These are phyloP conservation scores for Penicillium egyptiacum DNA, from an alignment of 495 filamentous ascomycete genomes.

Conservation along the genomic window DNA sequence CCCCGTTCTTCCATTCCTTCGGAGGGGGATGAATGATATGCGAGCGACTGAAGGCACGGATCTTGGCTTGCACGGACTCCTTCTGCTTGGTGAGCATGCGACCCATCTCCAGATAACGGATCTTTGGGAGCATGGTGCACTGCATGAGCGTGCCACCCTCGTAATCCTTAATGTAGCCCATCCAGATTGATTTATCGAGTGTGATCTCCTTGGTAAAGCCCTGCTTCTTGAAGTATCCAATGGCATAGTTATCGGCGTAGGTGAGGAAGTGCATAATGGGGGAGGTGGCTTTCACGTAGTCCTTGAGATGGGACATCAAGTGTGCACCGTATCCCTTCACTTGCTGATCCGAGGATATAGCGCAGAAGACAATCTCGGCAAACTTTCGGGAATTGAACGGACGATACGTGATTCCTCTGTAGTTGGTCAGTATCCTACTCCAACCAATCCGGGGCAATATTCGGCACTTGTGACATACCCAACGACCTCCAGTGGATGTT, in stretches of 20 bases:
- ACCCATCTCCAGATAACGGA: constrained; percentile 90
- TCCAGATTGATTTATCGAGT: constrained; percentile 86
- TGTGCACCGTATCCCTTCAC: constrained; percentile 98
- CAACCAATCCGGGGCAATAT: background rate
- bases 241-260: constrained; percentile 98
- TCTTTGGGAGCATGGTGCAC: constrained; percentile 92
- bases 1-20: constrained; percentile 75
- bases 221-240: constrained; percentile 99
- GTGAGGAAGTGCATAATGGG: constrained; percentile 98
- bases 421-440: constrained; percentile 19
- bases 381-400: constrained; percentile 92
- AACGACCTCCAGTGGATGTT: constrained; percentile 91
- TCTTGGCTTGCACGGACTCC: constrained; percentile 89
- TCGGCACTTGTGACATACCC: constrained; percentile 48
- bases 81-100: constrained; percentile 98
- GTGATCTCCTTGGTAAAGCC: constrained; percentile 99
- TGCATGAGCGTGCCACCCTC: constrained; percentile 99
- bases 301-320: constrained; percentile 96
- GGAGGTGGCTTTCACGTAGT: constrained; percentile 96
- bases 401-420: constrained; percentile 89
- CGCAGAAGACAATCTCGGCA: constrained; percentile 98
- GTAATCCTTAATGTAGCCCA: constrained; percentile 99
- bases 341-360: constrained; percentile 96
- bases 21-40: constrained; percentile 86
- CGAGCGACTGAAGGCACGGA: constrained; percentile 83